Conservation (phyloP, 75 land plant genomes). For the Pinus taeda region DNA sequence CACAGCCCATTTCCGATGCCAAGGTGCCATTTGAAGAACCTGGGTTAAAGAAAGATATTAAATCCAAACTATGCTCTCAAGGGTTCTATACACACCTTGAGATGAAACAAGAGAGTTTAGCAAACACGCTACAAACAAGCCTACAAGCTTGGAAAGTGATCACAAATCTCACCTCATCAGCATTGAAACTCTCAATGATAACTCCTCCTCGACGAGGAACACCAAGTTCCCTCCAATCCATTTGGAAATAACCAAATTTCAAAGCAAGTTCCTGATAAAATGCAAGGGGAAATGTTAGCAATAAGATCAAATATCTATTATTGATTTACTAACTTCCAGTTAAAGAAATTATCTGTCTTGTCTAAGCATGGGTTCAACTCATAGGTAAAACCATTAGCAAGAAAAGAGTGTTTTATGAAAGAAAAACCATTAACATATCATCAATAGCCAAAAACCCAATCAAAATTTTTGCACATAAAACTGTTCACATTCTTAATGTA, state of each 20-base stretch:
- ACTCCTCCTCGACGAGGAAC: constrained; percentile 49
- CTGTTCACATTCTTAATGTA: neutral
- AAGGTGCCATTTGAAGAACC: constrained; percentile 35
- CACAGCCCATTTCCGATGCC: constrained; percentile 40
- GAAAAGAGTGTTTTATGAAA: neutral
- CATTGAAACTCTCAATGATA: constrained; percentile 38
- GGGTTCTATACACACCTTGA: too few species aligned
- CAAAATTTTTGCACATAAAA: neutral
- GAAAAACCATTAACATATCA: too few species aligned
- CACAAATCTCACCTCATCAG: constrained; percentile 34
- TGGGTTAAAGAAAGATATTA: neutral
- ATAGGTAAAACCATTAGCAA: neutral
- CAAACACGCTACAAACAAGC: too few species aligned
- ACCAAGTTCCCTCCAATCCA: constrained; percentile 53
- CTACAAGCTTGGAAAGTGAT: too few species aligned
- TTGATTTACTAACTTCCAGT: neutral
- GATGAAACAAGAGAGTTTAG: too few species aligned
- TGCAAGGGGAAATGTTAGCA: neutral
- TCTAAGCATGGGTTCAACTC: neutral
- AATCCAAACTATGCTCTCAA: too few species aligned
- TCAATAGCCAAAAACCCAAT: neutral
- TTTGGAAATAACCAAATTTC: constrained; percentile 33
- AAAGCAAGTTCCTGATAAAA: constrained; percentile 34
- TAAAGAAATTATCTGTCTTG: neutral
- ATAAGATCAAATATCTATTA: neutral